Evolutionary conservation across 495 filamentous ascomycete genomes (phyloP).

Genomic region (Emericellopsis terricola): DNA sequence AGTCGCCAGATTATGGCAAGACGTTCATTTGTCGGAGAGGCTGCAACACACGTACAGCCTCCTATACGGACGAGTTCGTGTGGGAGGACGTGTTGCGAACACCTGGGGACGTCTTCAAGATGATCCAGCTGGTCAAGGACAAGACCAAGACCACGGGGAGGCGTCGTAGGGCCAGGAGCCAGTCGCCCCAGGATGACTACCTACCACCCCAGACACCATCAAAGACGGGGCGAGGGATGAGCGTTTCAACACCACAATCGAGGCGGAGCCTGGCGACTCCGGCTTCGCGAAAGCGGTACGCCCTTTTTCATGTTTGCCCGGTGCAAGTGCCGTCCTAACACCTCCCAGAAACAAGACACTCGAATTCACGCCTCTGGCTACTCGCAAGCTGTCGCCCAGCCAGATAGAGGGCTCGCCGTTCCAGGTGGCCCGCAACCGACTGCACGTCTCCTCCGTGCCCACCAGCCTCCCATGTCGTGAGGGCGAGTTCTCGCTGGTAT

Average conservation of each 20-base stretch:
- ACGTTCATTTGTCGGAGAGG: conserved; percentile 81
- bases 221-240: conserved; percentile 13
- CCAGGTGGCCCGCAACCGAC: conserved; percentile 68
- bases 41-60: conserved; percentile 69
- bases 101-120: conserved; percentile 37
- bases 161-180: conserved; percentile 12
- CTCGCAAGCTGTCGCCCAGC: conserved; percentile 60
- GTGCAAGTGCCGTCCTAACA: too few relatives aligned
- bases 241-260: conserved; percentile 8
- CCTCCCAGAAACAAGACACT: conserved; percentile 41
- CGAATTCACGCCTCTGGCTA: conserved; percentile 88
- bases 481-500: conserved; percentile 78
- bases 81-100: conserved; percentile 70
- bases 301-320: not conserved
- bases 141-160: conserved; percentile 58
- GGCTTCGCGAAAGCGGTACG: conserved; percentile 14
- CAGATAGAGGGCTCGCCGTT: conserved; percentile 75
- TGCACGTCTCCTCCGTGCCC: conserved; percentile 90
- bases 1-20: conserved; percentile 64
- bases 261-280: conserved; percentile 5
- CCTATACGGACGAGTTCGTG: conserved; percentile 80
- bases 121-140: conserved; percentile 46
- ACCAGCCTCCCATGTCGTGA: conserved; percentile 80
- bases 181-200: not conserved
- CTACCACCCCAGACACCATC: conserved; percentile 5